Conservation (phyloP, 306 rosid species). For the Prinsepia uniflora region DNA sequence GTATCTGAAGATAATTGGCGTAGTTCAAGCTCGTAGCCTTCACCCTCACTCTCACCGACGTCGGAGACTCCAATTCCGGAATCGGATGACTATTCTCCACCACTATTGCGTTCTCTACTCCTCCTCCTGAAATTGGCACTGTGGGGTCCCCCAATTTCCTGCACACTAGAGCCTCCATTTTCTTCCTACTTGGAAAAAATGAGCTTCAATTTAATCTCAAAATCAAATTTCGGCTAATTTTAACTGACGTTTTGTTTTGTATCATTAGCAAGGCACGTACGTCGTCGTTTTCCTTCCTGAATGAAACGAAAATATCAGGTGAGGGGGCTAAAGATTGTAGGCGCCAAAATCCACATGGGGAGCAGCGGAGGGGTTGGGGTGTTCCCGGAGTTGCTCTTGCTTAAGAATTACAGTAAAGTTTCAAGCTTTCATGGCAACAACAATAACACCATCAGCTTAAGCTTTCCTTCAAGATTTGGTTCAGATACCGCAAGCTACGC, state of each 20-base stretch:
- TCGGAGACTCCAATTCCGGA: conserved; percentile 57
- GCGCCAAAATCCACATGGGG: conserved; percentile 15
- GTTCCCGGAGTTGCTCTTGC: conserved; percentile 25
- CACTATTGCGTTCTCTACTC: conserved; percentile 25
- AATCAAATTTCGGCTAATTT: background rate
- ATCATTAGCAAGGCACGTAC: background rate
- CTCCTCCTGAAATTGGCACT: background rate
- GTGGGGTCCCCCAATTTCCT: conserved; percentile 86
- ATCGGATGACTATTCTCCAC: conserved; percentile 49
- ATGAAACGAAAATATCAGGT: background rate
- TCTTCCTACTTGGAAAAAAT: background rate
- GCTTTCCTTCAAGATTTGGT: conserved; percentile 21
- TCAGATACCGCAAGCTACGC: background rate
- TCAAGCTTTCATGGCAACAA: conserved; percentile 15
- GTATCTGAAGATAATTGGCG: conserved; percentile 78
- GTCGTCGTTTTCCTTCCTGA: background rate
- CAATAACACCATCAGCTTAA: conserved; percentile 11
- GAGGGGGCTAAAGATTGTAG: background rate
- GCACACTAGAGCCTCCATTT: conserved; percentile 85
- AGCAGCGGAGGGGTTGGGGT: conserved; percentile 20
- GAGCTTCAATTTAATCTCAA: background rate
- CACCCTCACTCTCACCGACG: conserved; percentile 69
- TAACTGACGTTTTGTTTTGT: no score
- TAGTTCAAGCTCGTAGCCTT: conserved; percentile 93
- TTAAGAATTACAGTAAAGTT: conserved; percentile 10